Conservation (phyloP, 2,329 filamentous ascomycete genomes). For the Neoarthrinium moseri region DNA sequence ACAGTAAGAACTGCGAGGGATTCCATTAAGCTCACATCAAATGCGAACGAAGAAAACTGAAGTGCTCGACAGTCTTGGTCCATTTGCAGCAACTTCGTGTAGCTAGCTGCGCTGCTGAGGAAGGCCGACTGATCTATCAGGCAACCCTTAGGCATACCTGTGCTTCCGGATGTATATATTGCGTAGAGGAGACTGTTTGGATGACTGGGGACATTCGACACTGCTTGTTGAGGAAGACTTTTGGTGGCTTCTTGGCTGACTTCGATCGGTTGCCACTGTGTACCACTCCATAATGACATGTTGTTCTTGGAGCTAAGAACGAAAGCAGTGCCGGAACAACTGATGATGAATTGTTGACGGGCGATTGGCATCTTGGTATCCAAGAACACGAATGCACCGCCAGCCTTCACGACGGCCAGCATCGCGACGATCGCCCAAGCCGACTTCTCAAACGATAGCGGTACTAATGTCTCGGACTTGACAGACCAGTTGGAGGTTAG, state of each 20-base stretch:
- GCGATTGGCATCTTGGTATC: conserved; percentile 1
- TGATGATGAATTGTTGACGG: conserved; percentile 5
- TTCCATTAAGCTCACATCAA: conserved; percentile 11
- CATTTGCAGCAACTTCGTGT: conserved; percentile 34
- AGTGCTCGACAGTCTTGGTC: conserved; percentile 40
- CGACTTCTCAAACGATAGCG: conserved; percentile 34
- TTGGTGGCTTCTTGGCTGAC: background rate
- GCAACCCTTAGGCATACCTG: conserved; percentile 12
- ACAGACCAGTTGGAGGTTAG: conserved; percentile 21
- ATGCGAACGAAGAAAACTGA: conserved; percentile 11
- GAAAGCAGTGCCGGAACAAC: background rate
- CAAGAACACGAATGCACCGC: conserved; percentile 25
- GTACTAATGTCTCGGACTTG: conserved; percentile 25
- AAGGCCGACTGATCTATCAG: conserved; percentile 9
- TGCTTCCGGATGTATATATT: conserved; percentile 12
- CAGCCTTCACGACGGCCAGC: conserved; percentile 32
- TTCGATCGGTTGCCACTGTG: background rate
- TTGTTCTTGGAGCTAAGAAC: background rate
- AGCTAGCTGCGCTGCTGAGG: conserved; percentile 1
- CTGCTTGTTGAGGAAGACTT: background rate
- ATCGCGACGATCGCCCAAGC: conserved; percentile 30
- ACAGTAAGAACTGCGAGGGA: background rate
- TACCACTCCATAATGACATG: background rate
- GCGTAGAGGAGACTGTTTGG: conserved; percentile 2
- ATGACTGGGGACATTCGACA: background rate